Conservation (phyloP, 495 filamentous ascomycete genomes). For the Penicillium dipodomyicola region DNA sequence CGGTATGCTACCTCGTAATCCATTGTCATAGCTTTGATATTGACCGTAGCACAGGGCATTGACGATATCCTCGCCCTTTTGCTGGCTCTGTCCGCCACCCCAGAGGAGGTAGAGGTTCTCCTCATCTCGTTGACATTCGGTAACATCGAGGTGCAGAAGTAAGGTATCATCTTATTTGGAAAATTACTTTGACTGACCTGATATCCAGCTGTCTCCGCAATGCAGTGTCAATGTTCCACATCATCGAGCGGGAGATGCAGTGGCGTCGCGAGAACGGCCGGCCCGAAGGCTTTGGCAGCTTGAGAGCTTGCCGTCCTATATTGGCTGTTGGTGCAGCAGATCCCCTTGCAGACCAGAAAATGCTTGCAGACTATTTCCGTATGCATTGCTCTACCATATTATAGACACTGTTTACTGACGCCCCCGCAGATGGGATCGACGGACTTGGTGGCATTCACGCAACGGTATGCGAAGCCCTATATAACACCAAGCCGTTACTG, state of each 20-base stretch:
- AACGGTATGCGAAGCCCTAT: constrained; percentile 51
- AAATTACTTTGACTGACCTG: not conserved
- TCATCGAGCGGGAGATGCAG: constrained; percentile 81
- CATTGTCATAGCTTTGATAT: not conserved
- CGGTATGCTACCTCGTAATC: constrained; percentile 43
- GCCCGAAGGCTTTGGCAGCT: constrained; percentile 63
- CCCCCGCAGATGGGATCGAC: constrained; percentile 73
- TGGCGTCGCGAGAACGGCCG: constrained; percentile 71
- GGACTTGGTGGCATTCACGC: constrained; percentile 89
- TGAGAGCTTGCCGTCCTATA: constrained; percentile 70
- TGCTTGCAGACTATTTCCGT: constrained; percentile 93
- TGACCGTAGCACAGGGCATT: constrained; percentile 58
- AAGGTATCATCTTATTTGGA: constrained; percentile 3
- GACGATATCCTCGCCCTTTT: constrained; percentile 89
- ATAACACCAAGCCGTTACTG: not conserved
- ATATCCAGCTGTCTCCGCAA: constrained; percentile 75
- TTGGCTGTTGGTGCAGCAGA: constrained; percentile 84
- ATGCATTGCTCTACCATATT: constrained; percentile 30
- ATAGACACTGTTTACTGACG: constrained; percentile 1
- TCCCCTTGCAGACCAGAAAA: constrained; percentile 76
- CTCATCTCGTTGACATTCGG: constrained; percentile 91
- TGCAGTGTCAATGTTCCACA: constrained; percentile 86
- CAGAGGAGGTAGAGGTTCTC: constrained; percentile 83
- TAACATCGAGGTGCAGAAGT: constrained; percentile 83
- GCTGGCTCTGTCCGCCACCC: constrained; percentile 76